Evolutionary conservation across 768 basidiomycete species (phyloP), one percentile per base, ranked within the genome.

Genomic region (Boletus rex-veris): DNA sequence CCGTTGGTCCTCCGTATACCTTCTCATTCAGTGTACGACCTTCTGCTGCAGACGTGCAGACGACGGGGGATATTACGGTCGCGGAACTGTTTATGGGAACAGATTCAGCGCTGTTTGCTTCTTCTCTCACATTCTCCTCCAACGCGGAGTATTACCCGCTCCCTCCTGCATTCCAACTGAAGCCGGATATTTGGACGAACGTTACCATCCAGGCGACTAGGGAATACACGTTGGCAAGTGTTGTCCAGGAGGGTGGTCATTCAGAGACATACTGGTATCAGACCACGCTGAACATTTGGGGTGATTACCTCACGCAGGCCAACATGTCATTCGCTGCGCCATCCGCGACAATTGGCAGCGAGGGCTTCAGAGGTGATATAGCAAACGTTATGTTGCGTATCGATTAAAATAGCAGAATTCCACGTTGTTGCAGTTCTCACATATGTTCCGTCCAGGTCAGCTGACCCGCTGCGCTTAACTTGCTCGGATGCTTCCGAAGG

Each of bases 261-360:
- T 24, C 51, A 14, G 48, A 65, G 45, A 62, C 54, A 15, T 62
- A 59, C 21, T 73, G 65, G 62, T 77, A 75, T 62, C 63, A 57
- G 44, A 73, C 73, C n/a, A 62, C 63, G 43, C 47, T 77, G 52
- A 66, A 72, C 53, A 73, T 75, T 14, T 75, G 75, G 74, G 74
- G 74, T 12, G 71, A 70, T 41, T 71, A 71, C 31, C 70, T 75
- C 60, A 63, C 60, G 33, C 57, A 59, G 24, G 73, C 68, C 31
- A 76, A 77, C 52, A 76, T 77, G 73, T 75, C 74, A 4, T 77
- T 77, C 49, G 75, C 75, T 1, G 76, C 76, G 11, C 76, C 75
- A 1, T 63, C 74, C 3, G 59, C 57, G 35, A 59, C 63, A 3
- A 70, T 77, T 16, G 75, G 77, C 1, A 68, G 64, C 15, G 52